Percentiles rank a stretch among this genome's conserved stretches.
Evolutionary conservation across 257 asterid genomes (phyloP).

Genomic region (Nicotiana knightiana): DNA sequence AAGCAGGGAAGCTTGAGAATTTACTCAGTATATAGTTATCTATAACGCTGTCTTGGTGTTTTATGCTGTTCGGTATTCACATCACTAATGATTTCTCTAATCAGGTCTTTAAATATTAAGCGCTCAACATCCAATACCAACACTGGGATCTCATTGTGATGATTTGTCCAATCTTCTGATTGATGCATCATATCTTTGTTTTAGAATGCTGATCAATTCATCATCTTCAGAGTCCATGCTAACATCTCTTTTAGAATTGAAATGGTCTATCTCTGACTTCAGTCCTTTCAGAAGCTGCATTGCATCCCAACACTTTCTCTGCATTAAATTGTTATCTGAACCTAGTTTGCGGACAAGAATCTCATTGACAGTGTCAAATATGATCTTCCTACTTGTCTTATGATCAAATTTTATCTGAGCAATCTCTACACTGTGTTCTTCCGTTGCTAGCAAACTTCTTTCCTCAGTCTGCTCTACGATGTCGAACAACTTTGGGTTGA

Average conservation of each 20-base stretch:
- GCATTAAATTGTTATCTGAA: slow-evolving; percentile 28
- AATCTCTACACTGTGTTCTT: slow-evolving; percentile 16
- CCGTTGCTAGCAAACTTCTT: slow-evolving; percentile 6
- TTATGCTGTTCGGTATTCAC: slow-evolving; percentile 29
- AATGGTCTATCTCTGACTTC: slow-evolving; percentile 47
- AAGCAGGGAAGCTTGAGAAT: neutral
- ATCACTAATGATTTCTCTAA: slow-evolving; percentile 58
- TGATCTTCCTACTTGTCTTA: slow-evolving; percentile 50
- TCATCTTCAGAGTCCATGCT: slow-evolving; percentile 46
- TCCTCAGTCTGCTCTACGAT: slow-evolving; percentile 65
- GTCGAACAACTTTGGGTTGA: slow-evolving; percentile 60
- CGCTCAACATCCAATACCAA: slow-evolving; percentile 85
- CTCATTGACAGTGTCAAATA: slow-evolving; percentile 78
- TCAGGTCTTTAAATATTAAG: slow-evolving; percentile 73
- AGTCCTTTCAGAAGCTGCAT: slow-evolving; percentile 57
- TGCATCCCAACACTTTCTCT: slow-evolving; percentile 16
- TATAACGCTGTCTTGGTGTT: slow-evolving; percentile 30
- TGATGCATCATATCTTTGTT: slow-evolving; percentile 49
- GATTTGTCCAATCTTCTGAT: slow-evolving; percentile 57
- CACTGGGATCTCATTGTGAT: slow-evolving; percentile 48
- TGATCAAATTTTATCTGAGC: slow-evolving; percentile 23
- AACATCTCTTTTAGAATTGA: slow-evolving; percentile 28
- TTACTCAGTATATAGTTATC: slow-evolving; percentile 14
- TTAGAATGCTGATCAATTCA: slow-evolving; percentile 32
- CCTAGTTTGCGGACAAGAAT: slow-evolving; percentile 44